phyloP scores from a whole-genome alignment of 2,329 filamentous ascomycete species.

The Alternaria viburni region DNA sequence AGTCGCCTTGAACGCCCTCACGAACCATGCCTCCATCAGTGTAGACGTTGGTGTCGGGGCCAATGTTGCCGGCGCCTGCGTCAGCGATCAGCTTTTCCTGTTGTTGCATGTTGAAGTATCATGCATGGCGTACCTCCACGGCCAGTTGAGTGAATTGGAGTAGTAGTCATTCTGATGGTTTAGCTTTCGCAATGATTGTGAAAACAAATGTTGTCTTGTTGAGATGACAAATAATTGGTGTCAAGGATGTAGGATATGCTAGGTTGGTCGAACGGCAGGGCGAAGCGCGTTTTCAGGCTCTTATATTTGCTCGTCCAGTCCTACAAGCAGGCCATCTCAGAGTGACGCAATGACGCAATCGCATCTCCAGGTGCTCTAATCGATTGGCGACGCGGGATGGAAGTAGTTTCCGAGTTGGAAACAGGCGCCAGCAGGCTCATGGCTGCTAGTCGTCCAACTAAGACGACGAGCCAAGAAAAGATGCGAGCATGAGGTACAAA shows the following conservation, averaged over 20 bases:
- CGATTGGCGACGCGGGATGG: conserved; percentile 40
- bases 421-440: conserved; percentile 20
- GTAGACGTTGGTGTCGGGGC: conserved; percentile 57
- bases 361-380: conserved; percentile 12
- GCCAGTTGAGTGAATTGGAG: conserved; percentile 61
- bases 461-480: conserved; percentile 25
- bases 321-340: conserved; percentile 18
- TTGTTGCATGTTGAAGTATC: neutral
- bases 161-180: conserved; percentile 33
- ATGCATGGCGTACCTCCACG: conserved; percentile 58
- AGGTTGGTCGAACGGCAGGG: conserved; percentile 5
- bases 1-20: conserved; percentile 52
- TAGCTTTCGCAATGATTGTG: neutral
- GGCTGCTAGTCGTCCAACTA: conserved; percentile 22
- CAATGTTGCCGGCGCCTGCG: conserved; percentile 65
- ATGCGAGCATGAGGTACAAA: conserved; percentile 18
- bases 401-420: conserved; percentile 17
- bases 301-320: conserved; percentile 44
- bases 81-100: conserved; percentile 11
- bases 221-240: conserved; percentile 4
- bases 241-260: conserved; percentile 15
- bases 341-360: conserved; percentile 38
- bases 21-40: conserved; percentile 55
- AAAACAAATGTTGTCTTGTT: conserved; percentile 17
- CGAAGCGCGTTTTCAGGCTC: conserved; percentile 17